Evolutionary conservation across 2,329 filamentous ascomycete species (phyloP).

Genomic region (Rutstroemia sp.): DNA sequence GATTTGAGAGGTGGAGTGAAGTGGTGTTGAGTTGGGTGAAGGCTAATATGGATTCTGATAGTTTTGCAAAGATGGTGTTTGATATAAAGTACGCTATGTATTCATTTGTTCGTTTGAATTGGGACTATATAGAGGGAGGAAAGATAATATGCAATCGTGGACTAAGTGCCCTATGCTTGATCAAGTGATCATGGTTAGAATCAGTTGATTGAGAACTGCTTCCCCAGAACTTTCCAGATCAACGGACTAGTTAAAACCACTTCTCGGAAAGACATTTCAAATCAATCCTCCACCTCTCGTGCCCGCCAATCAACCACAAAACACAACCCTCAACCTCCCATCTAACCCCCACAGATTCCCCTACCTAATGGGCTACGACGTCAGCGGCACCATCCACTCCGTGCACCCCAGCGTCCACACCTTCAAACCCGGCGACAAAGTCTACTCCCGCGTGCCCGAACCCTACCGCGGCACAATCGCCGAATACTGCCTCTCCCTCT

Average conservation of each 20-base stretch:
- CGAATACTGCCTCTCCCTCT: conserved; percentile 23
- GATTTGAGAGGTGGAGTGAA: background rate
- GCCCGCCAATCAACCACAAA: no score
- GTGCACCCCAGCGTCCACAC: conserved; percentile 29
- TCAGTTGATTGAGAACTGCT: no score
- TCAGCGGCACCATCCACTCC: conserved; percentile 33
- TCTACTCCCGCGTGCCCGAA: conserved; percentile 32
- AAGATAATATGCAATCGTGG: background rate
- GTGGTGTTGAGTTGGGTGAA: background rate
- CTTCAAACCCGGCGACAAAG: conserved; percentile 34
- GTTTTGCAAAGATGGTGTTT: background rate
- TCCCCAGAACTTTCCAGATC: no score
- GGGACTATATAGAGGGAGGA: background rate
- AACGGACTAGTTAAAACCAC: no score
- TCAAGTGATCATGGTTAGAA: no score
- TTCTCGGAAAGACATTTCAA: background rate
- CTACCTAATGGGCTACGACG: conserved; percentile 37
- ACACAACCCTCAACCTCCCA: no score
- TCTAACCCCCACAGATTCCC: conserved; percentile 30
- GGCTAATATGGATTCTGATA: background rate
- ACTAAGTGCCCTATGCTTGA: no score
- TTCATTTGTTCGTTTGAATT: background rate
- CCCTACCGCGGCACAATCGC: conserved; percentile 28
- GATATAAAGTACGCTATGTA: background rate
- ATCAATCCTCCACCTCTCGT: background rate